Conservation (phyloP, 2,329 filamentous ascomycete species). For the Delphinella strobiligena region DNA sequence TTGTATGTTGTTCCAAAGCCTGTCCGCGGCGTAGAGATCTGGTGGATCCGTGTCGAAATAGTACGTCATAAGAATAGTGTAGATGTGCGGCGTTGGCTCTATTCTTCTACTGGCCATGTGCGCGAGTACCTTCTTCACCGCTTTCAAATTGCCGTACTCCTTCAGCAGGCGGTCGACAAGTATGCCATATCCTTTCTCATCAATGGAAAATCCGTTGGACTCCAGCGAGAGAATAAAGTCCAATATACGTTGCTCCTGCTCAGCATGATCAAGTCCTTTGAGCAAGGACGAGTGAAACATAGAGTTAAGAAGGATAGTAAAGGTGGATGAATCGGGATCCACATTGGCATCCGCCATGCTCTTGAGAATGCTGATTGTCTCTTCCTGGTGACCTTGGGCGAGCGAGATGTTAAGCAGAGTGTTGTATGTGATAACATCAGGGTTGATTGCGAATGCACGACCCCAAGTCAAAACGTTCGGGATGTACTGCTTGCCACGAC, state of each 20-base stretch:
- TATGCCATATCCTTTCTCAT: conserved; percentile 54
- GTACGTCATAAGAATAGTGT: conserved; percentile 60
- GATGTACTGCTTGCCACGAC: conserved; percentile 37
- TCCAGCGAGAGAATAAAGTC: conserved; percentile 47
- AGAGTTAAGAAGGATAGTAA: conserved; percentile 57
- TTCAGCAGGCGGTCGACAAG: conserved; percentile 55
- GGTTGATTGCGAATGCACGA: conserved; percentile 19
- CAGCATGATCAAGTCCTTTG: conserved; percentile 27
- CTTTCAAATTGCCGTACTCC: conserved; percentile 30
- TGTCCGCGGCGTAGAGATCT: conserved; percentile 47
- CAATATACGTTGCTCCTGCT: conserved; percentile 42
- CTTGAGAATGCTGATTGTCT: conserved; percentile 26
- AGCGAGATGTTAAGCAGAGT: conserved; percentile 21
- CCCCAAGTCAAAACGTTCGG: conserved; percentile 41
- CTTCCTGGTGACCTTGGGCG: conserved; percentile 14
- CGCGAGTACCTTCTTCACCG: conserved; percentile 48
- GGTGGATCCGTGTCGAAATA: conserved; percentile 45
- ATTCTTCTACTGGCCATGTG: conserved; percentile 48
- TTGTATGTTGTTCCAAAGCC: conserved; percentile 40
- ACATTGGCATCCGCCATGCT: conserved; percentile 34
- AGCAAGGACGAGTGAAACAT: conserved; percentile 39
- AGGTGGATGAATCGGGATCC: conserved; percentile 46
- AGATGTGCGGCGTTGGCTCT: conserved; percentile 51
- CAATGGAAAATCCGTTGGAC: conserved; percentile 43
- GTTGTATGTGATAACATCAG: conserved; percentile 21